Conservation (phyloP, 805 yeast genomes). For the Myxozyma kluyveri region DNA sequence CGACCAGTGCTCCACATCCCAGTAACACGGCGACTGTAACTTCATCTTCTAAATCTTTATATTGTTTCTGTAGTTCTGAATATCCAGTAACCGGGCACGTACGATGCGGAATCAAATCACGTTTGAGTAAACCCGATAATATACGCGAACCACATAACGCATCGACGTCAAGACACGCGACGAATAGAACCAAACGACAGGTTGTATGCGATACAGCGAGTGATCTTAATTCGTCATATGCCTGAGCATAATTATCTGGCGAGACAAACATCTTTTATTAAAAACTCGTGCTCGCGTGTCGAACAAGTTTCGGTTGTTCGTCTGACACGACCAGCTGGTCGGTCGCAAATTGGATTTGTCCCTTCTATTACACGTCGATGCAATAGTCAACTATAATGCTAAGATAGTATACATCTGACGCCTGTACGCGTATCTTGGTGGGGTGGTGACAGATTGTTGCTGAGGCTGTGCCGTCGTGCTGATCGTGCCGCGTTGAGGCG, state of each 20-base stretch:
- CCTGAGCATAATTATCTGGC: conserved; percentile 63
- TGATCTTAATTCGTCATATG: conserved; percentile 64
- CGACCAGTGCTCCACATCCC: conserved; percentile 94
- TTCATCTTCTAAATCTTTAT: conserved; percentile 62
- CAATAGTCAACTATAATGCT: no score
- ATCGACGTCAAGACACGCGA: conserved; percentile 86
- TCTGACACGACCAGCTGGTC: no score
- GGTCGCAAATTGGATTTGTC: no score
- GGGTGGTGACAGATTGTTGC: no score
- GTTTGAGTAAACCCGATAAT: conserved; percentile 65
- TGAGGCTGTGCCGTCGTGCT: no score
- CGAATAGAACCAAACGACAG: conserved; percentile 81
- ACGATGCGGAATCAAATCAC: conserved; percentile 82
- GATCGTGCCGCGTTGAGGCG: no score
- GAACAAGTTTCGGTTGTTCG: no score
- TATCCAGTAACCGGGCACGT: conserved; percentile 92
- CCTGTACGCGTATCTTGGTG: no score
- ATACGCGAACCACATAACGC: conserved; percentile 86
- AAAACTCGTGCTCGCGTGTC: no score
- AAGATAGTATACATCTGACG: no score
- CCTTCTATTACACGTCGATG: no score
- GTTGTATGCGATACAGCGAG: conserved; percentile 89
- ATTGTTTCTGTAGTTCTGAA: conserved; percentile 64
- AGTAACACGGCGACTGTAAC: conserved; percentile 72
- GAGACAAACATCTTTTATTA: conserved; percentile 63